Percentiles rank a stretch among this genome's conserved stretches.
These are phyloP conservation scores for Plenodomus lindquistii DNA, from an alignment of 2,329 filamentous ascomycete species.

Conservation along the genomic window DNA sequence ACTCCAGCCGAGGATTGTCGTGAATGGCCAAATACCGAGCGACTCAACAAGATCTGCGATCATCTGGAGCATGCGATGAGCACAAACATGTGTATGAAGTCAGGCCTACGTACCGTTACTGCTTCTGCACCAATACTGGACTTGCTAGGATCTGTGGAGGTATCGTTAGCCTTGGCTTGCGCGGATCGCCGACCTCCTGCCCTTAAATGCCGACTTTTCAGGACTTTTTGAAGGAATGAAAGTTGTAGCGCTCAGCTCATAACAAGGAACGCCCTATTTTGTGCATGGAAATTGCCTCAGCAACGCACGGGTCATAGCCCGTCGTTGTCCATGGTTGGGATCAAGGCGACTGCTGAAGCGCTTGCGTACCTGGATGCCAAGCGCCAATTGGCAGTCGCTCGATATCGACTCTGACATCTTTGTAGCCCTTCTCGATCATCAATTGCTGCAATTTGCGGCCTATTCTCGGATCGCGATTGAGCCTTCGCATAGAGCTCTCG, in stretches of 20 bases:
- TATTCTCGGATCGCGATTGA: slow-evolving; percentile 41
- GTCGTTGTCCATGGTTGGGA: background rate
- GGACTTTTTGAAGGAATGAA: too few species aligned
- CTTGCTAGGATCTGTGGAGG: slow-evolving; percentile 31
- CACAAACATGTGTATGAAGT: background rate
- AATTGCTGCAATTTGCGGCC: slow-evolving; percentile 34
- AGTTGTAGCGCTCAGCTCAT: too few species aligned
- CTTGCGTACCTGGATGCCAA: slow-evolving; percentile 40
- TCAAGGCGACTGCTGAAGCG: background rate
- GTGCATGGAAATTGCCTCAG: too few species aligned
- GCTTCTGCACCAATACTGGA: slow-evolving; percentile 34
- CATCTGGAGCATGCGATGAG: slow-evolving; percentile 13
- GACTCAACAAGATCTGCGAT: slow-evolving; percentile 43
- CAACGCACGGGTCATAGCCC: background rate
- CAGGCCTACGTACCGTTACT: slow-evolving; percentile 10
- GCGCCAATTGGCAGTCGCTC: slow-evolving; percentile 43
- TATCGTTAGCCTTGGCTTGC: slow-evolving; percentile 2
- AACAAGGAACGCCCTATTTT: too few species aligned
- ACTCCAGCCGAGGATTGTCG: slow-evolving; percentile 36
- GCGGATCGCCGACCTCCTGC: background rate
- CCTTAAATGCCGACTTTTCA: background rate
- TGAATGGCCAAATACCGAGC: slow-evolving; percentile 44
- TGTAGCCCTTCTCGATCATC: slow-evolving; percentile 35
- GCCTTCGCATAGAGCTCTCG: slow-evolving; percentile 36
- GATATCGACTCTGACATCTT: slow-evolving; percentile 33